Conservation (phyloP, 108 stramenopile species). For the Skeletonema potamos region DNA sequence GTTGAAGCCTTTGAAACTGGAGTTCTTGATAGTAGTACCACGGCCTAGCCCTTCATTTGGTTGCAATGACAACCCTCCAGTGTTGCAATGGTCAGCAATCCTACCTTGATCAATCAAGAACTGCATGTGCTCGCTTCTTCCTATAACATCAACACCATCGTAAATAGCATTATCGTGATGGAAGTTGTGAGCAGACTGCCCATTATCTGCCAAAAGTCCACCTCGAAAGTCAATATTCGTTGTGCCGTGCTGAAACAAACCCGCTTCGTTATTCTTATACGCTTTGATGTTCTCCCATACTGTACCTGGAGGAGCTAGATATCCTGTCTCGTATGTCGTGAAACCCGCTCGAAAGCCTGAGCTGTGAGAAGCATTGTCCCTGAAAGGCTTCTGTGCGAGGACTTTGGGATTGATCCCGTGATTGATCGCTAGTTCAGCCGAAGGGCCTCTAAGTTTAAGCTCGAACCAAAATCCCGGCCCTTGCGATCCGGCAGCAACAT, state of each 20-base stretch:
- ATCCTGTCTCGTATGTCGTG: constrained; percentile 29
- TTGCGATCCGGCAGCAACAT: constrained; percentile 41
- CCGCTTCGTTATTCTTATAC: constrained; percentile 22
- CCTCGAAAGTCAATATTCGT: constrained; percentile 21
- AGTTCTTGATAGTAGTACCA: constrained; percentile 7
- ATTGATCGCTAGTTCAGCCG: background rate
- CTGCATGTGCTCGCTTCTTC: constrained; percentile 16
- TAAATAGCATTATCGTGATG: constrained; percentile 7
- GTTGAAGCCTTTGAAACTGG: constrained; percentile 7
- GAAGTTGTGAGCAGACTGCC: constrained; percentile 3
- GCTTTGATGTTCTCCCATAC: constrained; percentile 7
- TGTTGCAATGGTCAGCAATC: background rate
- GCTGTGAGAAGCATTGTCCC: constrained; percentile 37
- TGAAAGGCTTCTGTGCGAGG: constrained; percentile 5
- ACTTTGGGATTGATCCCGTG: background rate
- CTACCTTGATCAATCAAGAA: constrained; percentile 14
- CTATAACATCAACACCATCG: constrained; percentile 26
- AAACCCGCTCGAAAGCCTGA: constrained; percentile 4
- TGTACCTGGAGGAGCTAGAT: background rate
- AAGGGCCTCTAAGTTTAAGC: constrained; percentile 9
- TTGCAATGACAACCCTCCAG: constrained; percentile 7
- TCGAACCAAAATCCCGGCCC: constrained; percentile 31
- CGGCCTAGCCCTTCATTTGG: constrained; percentile 8
- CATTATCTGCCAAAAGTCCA: constrained; percentile 31
- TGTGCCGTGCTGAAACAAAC: constrained; percentile 33